phyloP scores from a whole-genome alignment of 1,284 basidiomycete genomes.

The Irpex sp. region DNA sequence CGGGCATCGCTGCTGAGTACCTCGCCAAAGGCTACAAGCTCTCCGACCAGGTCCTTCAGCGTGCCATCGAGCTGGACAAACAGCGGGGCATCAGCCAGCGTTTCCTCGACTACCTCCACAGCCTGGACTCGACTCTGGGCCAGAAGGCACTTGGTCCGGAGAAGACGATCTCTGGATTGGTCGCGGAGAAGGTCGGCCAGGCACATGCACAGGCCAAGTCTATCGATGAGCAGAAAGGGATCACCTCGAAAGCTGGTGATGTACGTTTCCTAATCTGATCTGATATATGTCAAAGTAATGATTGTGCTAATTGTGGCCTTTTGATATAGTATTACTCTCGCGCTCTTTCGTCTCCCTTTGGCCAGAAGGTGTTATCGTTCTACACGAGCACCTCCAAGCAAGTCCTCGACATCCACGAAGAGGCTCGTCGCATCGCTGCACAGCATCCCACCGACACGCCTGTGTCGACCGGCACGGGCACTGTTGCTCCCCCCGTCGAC shows the following conservation, averaged over 20 bases:
- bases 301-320: conserved; percentile 4
- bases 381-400: conserved; percentile 83
- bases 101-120: conserved; percentile 77
- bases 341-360: conserved; percentile 72
- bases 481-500: conserved; percentile 17
- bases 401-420: conserved; percentile 83
- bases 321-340: conserved; percentile 68
- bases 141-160: conserved; percentile 64
- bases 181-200: conserved; percentile 57
- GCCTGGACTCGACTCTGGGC: conserved; percentile 65
- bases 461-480: conserved; percentile 15
- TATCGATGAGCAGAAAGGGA: conserved; percentile 80
- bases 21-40: conserved; percentile 84
- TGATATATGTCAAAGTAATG: not conserved
- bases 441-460: conserved; percentile 31
- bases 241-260: conserved; percentile 64
- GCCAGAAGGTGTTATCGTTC: conserved; percentile 72
- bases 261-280: conserved; percentile 35
- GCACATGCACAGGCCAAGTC: conserved; percentile 66
- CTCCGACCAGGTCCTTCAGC: conserved; percentile 75
- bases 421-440: conserved; percentile 74
- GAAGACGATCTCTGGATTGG: conserved; percentile 71
- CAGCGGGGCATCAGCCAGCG: conserved; percentile 84
- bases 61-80: conserved; percentile 84
- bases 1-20: conserved; percentile 87